A percentile compares a stretch with the other conserved stretches of the same genome.
These are phyloP conservation scores for Globisporangium solare DNA, from an alignment of 352 stramenopile genomes.

Conservation along the genomic window DNA sequence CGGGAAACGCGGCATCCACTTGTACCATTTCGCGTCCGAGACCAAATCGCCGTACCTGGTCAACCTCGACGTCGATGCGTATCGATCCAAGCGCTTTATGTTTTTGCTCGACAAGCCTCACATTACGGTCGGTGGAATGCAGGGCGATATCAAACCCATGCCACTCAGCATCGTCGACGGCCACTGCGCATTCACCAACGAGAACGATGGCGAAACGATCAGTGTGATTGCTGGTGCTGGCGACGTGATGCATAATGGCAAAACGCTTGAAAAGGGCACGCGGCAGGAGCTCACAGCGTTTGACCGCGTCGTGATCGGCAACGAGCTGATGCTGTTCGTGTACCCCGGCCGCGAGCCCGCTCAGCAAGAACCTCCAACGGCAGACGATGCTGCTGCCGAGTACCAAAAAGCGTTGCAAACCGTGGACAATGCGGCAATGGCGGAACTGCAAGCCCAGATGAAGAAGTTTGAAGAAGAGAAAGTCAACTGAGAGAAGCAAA, in stretches of 20 bases:
- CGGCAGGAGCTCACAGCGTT: conserved; percentile 45
- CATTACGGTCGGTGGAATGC: conserved; percentile 41
- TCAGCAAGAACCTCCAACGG: conserved; percentile 51
- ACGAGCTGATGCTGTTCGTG: conserved; percentile 86
- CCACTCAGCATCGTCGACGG: conserved; percentile 86
- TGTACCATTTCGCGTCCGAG: conserved; percentile 88
- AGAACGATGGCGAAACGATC: conserved; percentile 36
- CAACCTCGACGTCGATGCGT: conserved; percentile 93
- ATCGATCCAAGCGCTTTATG: conserved; percentile 91
- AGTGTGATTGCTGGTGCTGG: conserved; percentile 67
- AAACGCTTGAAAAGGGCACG: conserved; percentile 43
- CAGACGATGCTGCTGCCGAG: conserved; percentile 83
- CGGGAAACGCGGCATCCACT: conserved; percentile 82
- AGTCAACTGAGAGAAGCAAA: conserved; percentile 84
- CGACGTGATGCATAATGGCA: conserved; percentile 87
- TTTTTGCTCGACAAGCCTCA: conserved; percentile 75
- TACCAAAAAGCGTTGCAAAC: conserved; percentile 84
- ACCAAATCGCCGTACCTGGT: conserved; percentile 87
- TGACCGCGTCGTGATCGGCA: conserved; percentile 81
- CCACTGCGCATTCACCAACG: conserved; percentile 68
- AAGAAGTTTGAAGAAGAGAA: conserved; percentile 87
- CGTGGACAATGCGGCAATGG: conserved; percentile 60
- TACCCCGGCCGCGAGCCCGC: conserved; percentile 41
- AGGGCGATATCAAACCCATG: conserved; percentile 91
- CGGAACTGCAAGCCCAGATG: conserved; percentile 89